Conservation (phyloP, 805 yeast genomes). For the Candida maris region DNA sequence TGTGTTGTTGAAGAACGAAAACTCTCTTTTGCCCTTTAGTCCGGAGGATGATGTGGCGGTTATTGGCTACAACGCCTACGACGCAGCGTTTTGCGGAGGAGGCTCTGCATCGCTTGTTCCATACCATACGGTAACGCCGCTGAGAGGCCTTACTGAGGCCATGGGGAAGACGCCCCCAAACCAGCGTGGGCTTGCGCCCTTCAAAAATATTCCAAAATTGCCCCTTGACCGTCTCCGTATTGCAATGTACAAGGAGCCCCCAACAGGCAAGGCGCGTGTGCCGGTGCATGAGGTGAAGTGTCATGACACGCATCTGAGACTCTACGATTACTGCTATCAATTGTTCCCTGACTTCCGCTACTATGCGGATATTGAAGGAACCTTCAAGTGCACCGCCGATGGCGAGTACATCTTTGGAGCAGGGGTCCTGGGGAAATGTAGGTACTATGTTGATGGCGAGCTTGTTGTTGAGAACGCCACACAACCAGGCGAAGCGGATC, state of each 20-base stretch:
- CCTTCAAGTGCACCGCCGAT: constrained; percentile 34
- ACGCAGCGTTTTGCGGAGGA: too few relatives aligned
- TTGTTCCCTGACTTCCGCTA: constrained; percentile 22
- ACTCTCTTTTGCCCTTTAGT: too few relatives aligned
- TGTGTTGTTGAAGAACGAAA: too few relatives aligned
- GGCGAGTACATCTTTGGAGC: constrained; percentile 40
- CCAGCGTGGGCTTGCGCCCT: constrained; percentile 32
- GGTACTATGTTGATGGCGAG: constrained; percentile 39
- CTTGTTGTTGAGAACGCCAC: constrained; percentile 44
- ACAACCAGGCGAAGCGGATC: constrained; percentile 34
- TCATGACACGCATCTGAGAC: constrained; percentile 1
- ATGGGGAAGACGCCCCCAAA: constrained; percentile 22
- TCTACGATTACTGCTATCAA: constrained; percentile 29
- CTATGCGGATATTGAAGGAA: constrained; percentile 38
- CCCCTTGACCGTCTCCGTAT: neutral
- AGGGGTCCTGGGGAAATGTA: constrained; percentile 40
- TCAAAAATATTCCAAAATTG: constrained; percentile 11
- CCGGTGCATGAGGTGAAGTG: constrained; percentile 1
- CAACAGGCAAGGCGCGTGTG: constrained; percentile 3
- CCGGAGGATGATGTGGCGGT: too few relatives aligned
- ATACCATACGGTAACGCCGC: constrained; percentile 8
- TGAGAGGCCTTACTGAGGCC: constrained; percentile 10
- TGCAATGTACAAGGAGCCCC: constrained; percentile 17
- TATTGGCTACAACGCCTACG: too few relatives aligned
- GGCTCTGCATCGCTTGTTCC: constrained; percentile 29